phyloP scores from a whole-genome alignment of 2,329 filamentous ascomycete species.

The Trichoderma arundinaceum region DNA sequence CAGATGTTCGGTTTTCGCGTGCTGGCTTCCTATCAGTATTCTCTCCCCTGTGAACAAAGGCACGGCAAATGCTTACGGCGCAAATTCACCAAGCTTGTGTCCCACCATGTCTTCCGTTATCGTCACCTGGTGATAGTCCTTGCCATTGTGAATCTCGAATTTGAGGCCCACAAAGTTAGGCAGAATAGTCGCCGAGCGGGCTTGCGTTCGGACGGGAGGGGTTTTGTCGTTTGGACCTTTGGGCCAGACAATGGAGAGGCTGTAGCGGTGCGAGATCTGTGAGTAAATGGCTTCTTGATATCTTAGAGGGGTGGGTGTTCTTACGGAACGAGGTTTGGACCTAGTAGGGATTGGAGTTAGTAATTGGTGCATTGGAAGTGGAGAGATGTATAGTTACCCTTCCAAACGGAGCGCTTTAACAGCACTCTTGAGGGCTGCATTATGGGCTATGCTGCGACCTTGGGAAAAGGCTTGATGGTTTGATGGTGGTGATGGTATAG shows the following conservation, averaged over 20 bases:
- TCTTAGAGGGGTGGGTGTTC: conserved; percentile 35
- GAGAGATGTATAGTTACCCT: conserved; percentile 61
- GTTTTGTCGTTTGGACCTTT: conserved; percentile 65
- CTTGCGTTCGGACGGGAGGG: conserved; percentile 82
- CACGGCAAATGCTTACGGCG: conserved; percentile 66
- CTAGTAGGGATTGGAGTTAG: conserved; percentile 41
- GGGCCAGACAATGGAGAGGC: conserved; percentile 67
- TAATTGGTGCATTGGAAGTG: not conserved
- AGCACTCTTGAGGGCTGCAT: conserved; percentile 75
- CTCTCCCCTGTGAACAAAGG: not conserved
- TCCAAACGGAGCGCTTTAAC: conserved; percentile 82
- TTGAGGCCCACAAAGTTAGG: conserved; percentile 89
- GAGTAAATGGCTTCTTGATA: not conserved
- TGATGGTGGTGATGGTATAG: conserved; percentile 1
- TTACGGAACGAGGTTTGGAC: conserved; percentile 62
- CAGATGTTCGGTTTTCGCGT: conserved; percentile 65
- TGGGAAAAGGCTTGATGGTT: not conserved
- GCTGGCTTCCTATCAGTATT: conserved; percentile 43
- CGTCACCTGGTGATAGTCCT: conserved; percentile 78
- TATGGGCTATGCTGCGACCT: conserved; percentile 35
- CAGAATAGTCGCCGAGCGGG: conserved; percentile 85
- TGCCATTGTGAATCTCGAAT: conserved; percentile 93
- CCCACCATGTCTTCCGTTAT: conserved; percentile 97
- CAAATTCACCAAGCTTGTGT: conserved; percentile 92
- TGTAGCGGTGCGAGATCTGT: conserved; percentile 39